Evolutionary conservation across 768 basidiomycete species (phyloP), one percentile per base, ranked within the genome.

Genomic region (Trametes coccinea): DNA sequence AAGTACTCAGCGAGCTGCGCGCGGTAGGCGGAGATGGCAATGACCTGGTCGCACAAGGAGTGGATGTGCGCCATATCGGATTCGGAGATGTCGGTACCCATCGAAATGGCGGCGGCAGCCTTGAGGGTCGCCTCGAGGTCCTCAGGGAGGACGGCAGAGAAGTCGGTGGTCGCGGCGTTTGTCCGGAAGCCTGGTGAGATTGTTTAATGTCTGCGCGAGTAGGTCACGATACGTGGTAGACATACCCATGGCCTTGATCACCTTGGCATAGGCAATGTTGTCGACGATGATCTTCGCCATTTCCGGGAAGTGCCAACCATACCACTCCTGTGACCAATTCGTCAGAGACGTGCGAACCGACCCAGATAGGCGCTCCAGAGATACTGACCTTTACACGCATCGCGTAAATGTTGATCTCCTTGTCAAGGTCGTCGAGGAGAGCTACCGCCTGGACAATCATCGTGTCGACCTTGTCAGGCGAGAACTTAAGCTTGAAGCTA

Each of bases 251-350:
- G 82, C 76, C 58, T 89, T 90, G 69, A 99, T 86, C 60, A 90
- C 89, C 78, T 94, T 97, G 62, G 97, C 95, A 74, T 98, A 98
- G 17, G 96, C 95, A 61, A 95, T 78, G 77, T 97, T 99, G 80
- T 99, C 97, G 61, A 88, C 86, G 66, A 99, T 91, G 73, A 99
- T 98, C 80, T 98, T 98, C 61, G 89, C 91, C 90, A 99, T 92
- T 77, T 99, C 97, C 4, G 97, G 97, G 84, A 99, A 99, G 79
- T 99, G 97, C 97, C 97, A 99, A 40, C 97, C 97, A 70, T 99
- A 99, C 97, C 97, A 99, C 84, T 99, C 97, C 96, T 97, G 68
- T n/a, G 22, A 22, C 22, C 22, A 22, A 22, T 22, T 22, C 17
- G 17, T 29, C 4, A 49, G 14, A 8, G 27, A 43, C 16, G 16